Evolutionary conservation across 2,329 filamentous ascomycete species (phyloP).

Genomic region (Ceratocystiopsis sp.): DNA sequence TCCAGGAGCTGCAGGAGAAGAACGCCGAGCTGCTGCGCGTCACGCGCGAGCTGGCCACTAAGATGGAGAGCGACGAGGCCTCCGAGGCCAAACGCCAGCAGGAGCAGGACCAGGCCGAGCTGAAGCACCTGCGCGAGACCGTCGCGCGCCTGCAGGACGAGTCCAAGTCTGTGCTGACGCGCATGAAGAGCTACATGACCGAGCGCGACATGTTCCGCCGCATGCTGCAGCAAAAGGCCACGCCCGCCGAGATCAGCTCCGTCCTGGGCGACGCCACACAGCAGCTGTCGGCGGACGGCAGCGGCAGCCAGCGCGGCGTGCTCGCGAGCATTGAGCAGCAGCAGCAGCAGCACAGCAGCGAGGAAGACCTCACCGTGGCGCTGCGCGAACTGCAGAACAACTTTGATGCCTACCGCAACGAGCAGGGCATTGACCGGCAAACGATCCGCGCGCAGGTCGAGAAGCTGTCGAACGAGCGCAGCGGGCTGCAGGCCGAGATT

Average conservation of each 20-base stretch:
- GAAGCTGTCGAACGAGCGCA: slow-evolving; percentile 65
- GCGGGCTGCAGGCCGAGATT: slow-evolving; percentile 63
- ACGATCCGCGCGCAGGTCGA: slow-evolving; percentile 76
- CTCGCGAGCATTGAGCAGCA: slow-evolving; percentile 42
- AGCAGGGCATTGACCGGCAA: slow-evolving; percentile 64
- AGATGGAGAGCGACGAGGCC: slow-evolving; percentile 84
- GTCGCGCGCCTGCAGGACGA: slow-evolving; percentile 51
- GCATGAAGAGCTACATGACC: slow-evolving; percentile 83
- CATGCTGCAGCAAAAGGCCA: slow-evolving; percentile 60
- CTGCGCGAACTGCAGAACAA: slow-evolving; percentile 78
- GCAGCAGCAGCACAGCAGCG: slow-evolving; percentile 20
- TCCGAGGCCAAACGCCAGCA: slow-evolving; percentile 46
- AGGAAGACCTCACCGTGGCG: slow-evolving; percentile 57
- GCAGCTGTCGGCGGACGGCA: slow-evolving; percentile 43
- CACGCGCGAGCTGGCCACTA: slow-evolving; percentile 67
- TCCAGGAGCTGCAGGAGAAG: slow-evolving; percentile 71
- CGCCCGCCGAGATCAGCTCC: slow-evolving; percentile 45
- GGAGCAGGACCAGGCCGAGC: slow-evolving; percentile 48
- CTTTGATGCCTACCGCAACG: slow-evolving; percentile 78
- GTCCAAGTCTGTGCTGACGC: slow-evolving; percentile 61
- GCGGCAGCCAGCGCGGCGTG: slow-evolving; percentile 32
- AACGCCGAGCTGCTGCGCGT: slow-evolving; percentile 73
- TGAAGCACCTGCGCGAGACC: slow-evolving; percentile 35
- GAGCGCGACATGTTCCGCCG: slow-evolving; percentile 97
- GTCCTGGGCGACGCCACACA: slow-evolving; percentile 35